These are phyloP conservation scores for Malassezia psittaci DNA, from an alignment of 1,284 basidiomycete genomes.

Conservation along the genomic window DNA sequence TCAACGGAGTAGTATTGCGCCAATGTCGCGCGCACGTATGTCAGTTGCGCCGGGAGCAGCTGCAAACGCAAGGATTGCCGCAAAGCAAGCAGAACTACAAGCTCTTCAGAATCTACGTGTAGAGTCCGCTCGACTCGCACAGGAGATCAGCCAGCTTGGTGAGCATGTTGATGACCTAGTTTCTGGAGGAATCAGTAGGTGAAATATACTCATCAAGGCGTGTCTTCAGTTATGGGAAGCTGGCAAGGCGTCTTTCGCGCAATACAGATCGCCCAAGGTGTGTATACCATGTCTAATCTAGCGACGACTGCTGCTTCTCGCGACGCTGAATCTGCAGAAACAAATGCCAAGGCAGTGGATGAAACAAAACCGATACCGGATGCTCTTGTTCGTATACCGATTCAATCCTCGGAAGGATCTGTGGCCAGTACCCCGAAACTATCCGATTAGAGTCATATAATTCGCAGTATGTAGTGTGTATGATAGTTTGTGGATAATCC, in stretches of 20 bases:
- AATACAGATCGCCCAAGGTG: slow-evolving; percentile 40
- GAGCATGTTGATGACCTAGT: slow-evolving; percentile 39
- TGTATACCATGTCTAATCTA: slow-evolving; percentile 1
- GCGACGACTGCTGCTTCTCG: background rate
- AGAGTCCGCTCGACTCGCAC: slow-evolving; percentile 35
- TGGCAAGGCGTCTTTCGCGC: slow-evolving; percentile 45
- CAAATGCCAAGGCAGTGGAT: background rate
- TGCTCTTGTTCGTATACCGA: slow-evolving; percentile 15
- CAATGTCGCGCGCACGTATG: slow-evolving; percentile 11
- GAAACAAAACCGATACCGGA: slow-evolving; percentile 5
- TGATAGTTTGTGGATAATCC: no score
- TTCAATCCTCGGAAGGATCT: background rate
- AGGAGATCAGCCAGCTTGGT: slow-evolving; percentile 31
- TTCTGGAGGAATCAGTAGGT: slow-evolving; percentile 35
- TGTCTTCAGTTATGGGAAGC: slow-evolving; percentile 36
- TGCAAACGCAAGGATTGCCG: slow-evolving; percentile 18
- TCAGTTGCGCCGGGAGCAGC: slow-evolving; percentile 12
- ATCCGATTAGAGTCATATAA: no score
- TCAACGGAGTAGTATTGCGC: slow-evolving; percentile 15
- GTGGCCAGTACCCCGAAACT: no score
- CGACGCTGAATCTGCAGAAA: background rate
- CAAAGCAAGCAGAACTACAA: slow-evolving; percentile 41
- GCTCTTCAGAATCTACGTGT: slow-evolving; percentile 34
- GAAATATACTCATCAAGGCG: slow-evolving; percentile 18
- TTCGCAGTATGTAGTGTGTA: no score